These are phyloP conservation scores for Cytospora chrysosperma DNA, from an alignment of 2,329 filamentous ascomycete genomes.

Conservation along the genomic window DNA sequence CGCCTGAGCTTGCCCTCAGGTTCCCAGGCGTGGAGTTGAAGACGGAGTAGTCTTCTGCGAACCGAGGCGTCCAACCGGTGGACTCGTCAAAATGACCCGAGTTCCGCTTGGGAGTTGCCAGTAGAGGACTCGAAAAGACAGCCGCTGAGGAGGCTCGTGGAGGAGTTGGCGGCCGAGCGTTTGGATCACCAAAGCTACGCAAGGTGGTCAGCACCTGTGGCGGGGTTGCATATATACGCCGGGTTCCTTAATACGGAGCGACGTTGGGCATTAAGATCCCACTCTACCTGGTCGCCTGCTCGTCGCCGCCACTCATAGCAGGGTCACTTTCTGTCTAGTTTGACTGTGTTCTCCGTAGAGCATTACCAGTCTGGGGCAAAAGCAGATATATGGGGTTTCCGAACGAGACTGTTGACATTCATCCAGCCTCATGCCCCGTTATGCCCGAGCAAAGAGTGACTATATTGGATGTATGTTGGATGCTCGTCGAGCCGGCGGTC, in stretches of 20 bases:
- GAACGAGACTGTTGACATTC: not conserved
- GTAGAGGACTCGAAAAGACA: slow-evolving; percentile 53
- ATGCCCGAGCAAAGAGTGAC: slow-evolving; percentile 16
- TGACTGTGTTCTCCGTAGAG: slow-evolving; percentile 2
- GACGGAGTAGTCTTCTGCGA: slow-evolving; percentile 64
- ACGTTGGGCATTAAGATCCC: slow-evolving; percentile 15
- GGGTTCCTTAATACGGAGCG: slow-evolving; percentile 10
- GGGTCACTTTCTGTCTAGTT: slow-evolving; percentile 27
- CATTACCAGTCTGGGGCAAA: slow-evolving; percentile 18
- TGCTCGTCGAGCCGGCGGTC: slow-evolving; percentile 9
- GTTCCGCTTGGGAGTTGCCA: slow-evolving; percentile 55
- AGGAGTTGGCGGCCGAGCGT: slow-evolving; percentile 59
- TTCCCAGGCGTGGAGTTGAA: slow-evolving; percentile 65
- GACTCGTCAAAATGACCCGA: slow-evolving; percentile 44
- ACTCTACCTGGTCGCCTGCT: slow-evolving; percentile 50
- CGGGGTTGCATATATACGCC: slow-evolving; percentile 25
- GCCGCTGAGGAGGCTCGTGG: slow-evolving; percentile 56
- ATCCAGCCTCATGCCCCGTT: slow-evolving; percentile 12
- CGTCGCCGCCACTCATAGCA: slow-evolving; percentile 64
- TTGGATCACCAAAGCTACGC: slow-evolving; percentile 61
- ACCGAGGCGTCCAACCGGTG: slow-evolving; percentile 58
- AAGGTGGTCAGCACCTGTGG: slow-evolving; percentile 37
- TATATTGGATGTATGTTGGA: slow-evolving; percentile 1
- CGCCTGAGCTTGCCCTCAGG: slow-evolving; percentile 42
- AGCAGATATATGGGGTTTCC: not conserved